Evolutionary conservation across 768 basidiomycete species (phyloP).

Genomic region (Lactarius tabidus): DNA sequence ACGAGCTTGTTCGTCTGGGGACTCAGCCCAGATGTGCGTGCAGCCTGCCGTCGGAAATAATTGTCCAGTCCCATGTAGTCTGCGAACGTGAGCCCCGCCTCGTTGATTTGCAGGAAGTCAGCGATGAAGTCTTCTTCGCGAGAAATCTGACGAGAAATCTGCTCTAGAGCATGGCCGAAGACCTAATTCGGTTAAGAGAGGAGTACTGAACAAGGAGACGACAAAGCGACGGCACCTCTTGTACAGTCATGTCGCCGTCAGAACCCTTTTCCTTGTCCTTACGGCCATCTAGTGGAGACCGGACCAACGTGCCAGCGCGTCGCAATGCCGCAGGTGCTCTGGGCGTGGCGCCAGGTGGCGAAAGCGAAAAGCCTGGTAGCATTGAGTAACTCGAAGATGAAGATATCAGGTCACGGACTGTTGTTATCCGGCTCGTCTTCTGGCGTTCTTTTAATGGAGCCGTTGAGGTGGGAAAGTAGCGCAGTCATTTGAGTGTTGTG

Average conservation of each 20-base stretch:
- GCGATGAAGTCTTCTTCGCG: conserved; percentile 85
- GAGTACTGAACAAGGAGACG: conserved; percentile 3
- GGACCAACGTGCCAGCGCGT: conserved; percentile 82
- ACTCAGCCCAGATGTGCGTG: conserved; percentile 61
- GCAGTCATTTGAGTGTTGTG: conserved; percentile 79
- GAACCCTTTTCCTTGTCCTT: conserved; percentile 51
- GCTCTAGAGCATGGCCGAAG: conserved; percentile 67
- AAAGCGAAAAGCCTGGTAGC: conserved; percentile 27
- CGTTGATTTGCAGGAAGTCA: conserved; percentile 90
- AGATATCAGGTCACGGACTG: background rate
- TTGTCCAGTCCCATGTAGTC: conserved; percentile 93
- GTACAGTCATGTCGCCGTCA: conserved; percentile 61
- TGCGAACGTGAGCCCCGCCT: conserved; percentile 85
- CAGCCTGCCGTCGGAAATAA: conserved; percentile 92
- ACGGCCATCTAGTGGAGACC: conserved; percentile 61
- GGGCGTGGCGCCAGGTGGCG: conserved; percentile 40
- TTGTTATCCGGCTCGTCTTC: conserved; percentile 63
- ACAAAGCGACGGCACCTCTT: conserved; percentile 50
- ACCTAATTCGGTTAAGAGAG: conserved; percentile 44
- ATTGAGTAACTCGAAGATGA: background rate
- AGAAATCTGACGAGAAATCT: conserved; percentile 70
- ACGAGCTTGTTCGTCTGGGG: conserved; percentile 73
- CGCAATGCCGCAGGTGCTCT: conserved; percentile 60
- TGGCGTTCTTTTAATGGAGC: conserved; percentile 62
- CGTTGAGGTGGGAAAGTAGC: conserved; percentile 55